phyloP scores from a whole-genome alignment of 345 rosid genomes.

The Rhodamnia argentea region DNA sequence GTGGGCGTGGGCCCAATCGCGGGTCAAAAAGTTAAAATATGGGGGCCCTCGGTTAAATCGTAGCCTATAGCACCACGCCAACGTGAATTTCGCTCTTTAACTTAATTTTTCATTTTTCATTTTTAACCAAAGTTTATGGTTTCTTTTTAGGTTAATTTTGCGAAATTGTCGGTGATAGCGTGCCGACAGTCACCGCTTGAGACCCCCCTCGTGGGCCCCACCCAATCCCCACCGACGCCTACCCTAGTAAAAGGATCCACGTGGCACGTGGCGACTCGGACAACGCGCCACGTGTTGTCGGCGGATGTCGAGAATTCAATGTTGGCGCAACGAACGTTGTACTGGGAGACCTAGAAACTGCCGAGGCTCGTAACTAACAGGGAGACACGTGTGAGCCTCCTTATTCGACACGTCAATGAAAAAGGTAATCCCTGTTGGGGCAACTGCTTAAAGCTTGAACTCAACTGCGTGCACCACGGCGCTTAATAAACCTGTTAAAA shows the following conservation, averaged over 20 bases:
- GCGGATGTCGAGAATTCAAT: background rate
- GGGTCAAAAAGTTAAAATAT: background rate
- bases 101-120: background rate
- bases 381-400: background rate
- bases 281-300: background rate
- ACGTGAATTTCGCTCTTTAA: background rate
- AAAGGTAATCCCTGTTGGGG: background rate
- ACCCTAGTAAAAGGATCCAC: background rate
- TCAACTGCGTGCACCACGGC: too few relatives aligned
- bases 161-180: background rate
- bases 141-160: background rate
- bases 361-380: background rate
- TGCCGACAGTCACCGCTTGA: background rate
- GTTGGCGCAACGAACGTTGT: background rate
- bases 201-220: background rate
- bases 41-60: background rate
- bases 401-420: background rate
- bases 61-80: background rate
- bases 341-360: background rate
- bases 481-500: too few relatives aligned
- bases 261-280: accelerated
- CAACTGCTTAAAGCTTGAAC: background rate
- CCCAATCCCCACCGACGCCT: background rate
- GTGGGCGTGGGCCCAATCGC: background rate
- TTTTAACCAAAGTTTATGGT: background rate